Evolutionary conservation across 768 basidiomycete species (phyloP).

Genomic region (Boletus reticuloceps): DNA sequence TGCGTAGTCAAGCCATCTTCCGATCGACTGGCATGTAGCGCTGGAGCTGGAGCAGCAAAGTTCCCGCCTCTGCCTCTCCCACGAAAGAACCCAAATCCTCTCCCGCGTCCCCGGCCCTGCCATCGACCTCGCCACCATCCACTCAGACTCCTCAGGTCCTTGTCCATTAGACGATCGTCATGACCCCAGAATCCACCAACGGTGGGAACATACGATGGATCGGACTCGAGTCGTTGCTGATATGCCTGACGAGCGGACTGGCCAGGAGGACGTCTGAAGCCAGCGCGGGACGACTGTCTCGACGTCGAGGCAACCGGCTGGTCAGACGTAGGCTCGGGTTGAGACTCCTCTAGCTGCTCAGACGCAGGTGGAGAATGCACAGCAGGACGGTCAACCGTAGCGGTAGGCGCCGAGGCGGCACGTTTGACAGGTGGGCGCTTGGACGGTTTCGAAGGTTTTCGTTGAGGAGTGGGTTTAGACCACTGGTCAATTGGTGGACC

Average conservation of each 20-base stretch:
- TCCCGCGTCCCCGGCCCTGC: slow-evolving; percentile 66
- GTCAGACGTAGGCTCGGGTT: slow-evolving; percentile 19
- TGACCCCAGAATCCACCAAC: slow-evolving; percentile 95
- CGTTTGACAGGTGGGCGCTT: slow-evolving; percentile 37
- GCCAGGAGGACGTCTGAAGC: slow-evolving; percentile 40
- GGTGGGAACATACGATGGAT: slow-evolving; percentile 87
- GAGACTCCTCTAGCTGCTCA: slow-evolving; percentile 16
- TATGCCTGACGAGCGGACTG: slow-evolving; percentile 82
- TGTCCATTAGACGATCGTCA: slow-evolving; percentile 85
- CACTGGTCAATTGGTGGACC: slow-evolving; percentile 31
- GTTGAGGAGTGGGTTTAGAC: slow-evolving; percentile 34
- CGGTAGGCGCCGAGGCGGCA: slow-evolving; percentile 35
- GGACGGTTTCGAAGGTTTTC: slow-evolving; percentile 41
- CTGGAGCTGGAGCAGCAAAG: slow-evolving; percentile 20
- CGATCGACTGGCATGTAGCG: slow-evolving; percentile 12
- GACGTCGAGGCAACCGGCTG: slow-evolving; percentile 43
- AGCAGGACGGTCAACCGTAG: slow-evolving; percentile 26
- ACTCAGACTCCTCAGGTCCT: slow-evolving; percentile 76
- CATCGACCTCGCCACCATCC: slow-evolving; percentile 85
- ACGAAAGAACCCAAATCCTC: slow-evolving; percentile 50
- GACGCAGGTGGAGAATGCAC: slow-evolving; percentile 11
- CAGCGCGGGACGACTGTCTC: slow-evolving; percentile 25
- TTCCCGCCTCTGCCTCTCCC: slow-evolving; percentile 60
- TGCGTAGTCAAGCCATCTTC: slow-evolving; percentile 19
- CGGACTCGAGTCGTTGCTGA: slow-evolving; percentile 73